Evolutionary conservation across 345 rosid genomes (phyloP).

Genomic region (rapeseed (Brassica napus)): Da-Ae NC_063448.1:50244001-50244500

Average conservation of each 20-base stretch:
- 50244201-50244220: constrained; percentile 91
- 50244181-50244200: constrained; percentile 95
- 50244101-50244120: constrained; percentile 84
- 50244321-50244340: not conserved
- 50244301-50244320: constrained; percentile 8
- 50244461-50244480: too few species aligned
- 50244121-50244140: constrained; percentile 40
- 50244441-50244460: too few species aligned
- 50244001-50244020: too few species aligned
- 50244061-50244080: constrained; percentile 78
- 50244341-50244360: not conserved
- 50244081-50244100: constrained; percentile 86
- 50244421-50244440: too few species aligned
- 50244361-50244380: not conserved
- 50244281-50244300: constrained; percentile 16
- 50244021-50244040: too few species aligned
- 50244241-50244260: not conserved
- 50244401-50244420: not conserved
- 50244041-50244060: too few species aligned
- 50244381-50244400: not conserved
- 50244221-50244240: constrained; percentile 81
- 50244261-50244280: constrained; percentile 19
- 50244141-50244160: constrained; percentile 97
- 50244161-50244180: constrained; percentile 87
- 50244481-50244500: too few species aligned